A percentile compares a stretch with the other conserved stretches of the same genome.
Conservation (phyloP, 495 filamentous ascomycete genomes). For the Xylaria acuta region DNA sequence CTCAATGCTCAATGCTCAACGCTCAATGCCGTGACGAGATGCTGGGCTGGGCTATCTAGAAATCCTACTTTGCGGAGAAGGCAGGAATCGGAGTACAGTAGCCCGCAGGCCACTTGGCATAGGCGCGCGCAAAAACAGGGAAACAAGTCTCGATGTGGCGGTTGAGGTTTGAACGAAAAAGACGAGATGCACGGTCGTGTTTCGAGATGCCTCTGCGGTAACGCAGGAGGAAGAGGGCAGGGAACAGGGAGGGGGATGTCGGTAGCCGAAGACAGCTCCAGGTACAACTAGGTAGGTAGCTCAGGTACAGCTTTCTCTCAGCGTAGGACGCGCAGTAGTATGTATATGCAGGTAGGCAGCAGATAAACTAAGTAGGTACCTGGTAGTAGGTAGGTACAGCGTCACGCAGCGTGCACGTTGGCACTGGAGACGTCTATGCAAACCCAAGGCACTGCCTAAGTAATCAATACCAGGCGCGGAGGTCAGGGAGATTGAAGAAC, state of each 20-base stretch:
- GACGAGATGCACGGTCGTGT: not conserved
- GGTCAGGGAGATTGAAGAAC: not conserved
- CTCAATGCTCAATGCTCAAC: too few relatives aligned
- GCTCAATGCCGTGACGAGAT: too few relatives aligned
- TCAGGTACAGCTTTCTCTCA: not conserved
- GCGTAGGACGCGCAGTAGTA: not conserved
- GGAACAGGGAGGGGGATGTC: conserved; percentile 14
- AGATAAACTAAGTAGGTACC: not conserved
- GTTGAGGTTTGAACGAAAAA: not conserved
- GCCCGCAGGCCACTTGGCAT: conserved; percentile 4
- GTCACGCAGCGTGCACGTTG: not conserved
- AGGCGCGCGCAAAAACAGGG: conserved; percentile 19
- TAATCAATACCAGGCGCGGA: not conserved
- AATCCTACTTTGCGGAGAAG: not conserved
- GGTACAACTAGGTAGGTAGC: not conserved
- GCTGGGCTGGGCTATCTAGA: not conserved
- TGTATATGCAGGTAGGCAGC: not conserved
- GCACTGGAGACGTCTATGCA: conserved; percentile 12
- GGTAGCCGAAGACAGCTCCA: conserved; percentile 17
- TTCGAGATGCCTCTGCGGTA: conserved; percentile 12
- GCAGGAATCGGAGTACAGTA: not conserved
- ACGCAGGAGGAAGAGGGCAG: not conserved
- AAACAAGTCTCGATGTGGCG: conserved; percentile 12
- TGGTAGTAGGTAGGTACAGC: conserved; percentile 7
- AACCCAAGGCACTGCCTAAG: not conserved